Percentiles rank a stretch among this genome's conserved stretches.
These are phyloP conservation scores for Xanthoceras sorbifolium DNA, from an alignment of 345 rosid genomes.

Conservation along the genomic window DNA sequence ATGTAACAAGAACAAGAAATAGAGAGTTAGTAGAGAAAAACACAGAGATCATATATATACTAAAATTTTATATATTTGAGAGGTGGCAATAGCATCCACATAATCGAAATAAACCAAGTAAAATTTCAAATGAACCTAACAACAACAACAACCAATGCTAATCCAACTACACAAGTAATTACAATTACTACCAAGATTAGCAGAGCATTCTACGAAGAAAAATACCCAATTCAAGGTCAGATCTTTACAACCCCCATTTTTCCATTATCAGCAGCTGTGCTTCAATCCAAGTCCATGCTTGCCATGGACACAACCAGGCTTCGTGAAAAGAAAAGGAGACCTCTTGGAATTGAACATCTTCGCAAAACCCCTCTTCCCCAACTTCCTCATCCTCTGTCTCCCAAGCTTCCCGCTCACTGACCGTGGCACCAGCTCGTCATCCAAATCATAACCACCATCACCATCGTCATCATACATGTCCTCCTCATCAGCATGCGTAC, in stretches of 20 bases:
- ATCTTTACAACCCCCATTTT: slow-evolving; percentile 6
- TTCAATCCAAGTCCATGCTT: slow-evolving; percentile 56
- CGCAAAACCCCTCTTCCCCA: slow-evolving; percentile 48
- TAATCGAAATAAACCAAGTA: neutral
- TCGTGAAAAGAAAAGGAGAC: slow-evolving; percentile 30
- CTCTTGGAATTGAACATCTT: slow-evolving; percentile 38
- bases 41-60: neutral
- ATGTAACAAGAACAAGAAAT: neutral
- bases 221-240: slow-evolving; percentile 5
- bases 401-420: slow-evolving; percentile 43
- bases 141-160: neutral
- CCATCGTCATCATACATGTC: slow-evolving; percentile 13
- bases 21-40: neutral
- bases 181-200: neutral
- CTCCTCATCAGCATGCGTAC: neutral
- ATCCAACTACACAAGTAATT: neutral
- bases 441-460: slow-evolving; percentile 33
- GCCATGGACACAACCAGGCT: slow-evolving; percentile 55
- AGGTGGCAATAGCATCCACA: neutral
- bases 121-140: neutral
- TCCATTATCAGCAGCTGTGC: slow-evolving; percentile 19
- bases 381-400: slow-evolving; percentile 53
- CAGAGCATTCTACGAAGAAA: neutral
- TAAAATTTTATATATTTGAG: neutral
- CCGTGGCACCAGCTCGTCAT: slow-evolving; percentile 52